These are phyloP conservation scores for Reutealis trisperma DNA, from an alignment of 345 rosid species.

Conservation along the genomic window DNA sequence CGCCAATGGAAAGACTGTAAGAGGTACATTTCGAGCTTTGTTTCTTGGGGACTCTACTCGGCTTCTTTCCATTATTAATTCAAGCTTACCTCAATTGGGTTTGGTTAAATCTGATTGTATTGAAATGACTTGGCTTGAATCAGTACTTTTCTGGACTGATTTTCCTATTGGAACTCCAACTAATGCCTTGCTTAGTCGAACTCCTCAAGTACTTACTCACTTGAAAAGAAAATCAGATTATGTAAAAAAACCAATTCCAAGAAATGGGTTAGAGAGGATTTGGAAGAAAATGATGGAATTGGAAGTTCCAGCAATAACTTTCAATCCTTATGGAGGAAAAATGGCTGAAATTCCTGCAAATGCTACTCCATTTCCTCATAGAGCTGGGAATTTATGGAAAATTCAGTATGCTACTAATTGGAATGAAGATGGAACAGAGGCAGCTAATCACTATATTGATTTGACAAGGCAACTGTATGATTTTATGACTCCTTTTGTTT, in stretches of 20 bases:
- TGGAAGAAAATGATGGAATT: conserved; percentile 6
- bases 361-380: conserved; percentile 19
- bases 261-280: background rate
- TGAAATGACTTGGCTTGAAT: conserved; percentile 17
- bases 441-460: background rate
- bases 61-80: conserved; percentile 8
- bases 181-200: background rate
- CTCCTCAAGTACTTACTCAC: background rate
- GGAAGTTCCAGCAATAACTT: background rate
- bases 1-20: background rate
- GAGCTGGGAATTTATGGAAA: conserved; percentile 22
- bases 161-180: background rate
- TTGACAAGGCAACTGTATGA: conserved; percentile 18
- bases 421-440: background rate
- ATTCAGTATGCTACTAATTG: conserved; percentile 17
- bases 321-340: conserved; percentile 24
- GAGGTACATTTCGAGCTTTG: background rate
- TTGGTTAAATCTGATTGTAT: conserved; percentile 14
- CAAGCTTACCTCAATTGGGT: conserved; percentile 11
- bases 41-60: conserved; percentile 11
- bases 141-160: conserved; percentile 3
- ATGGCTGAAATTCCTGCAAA: conserved; percentile 17
- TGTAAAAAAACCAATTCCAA: conserved; percentile 15
- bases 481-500: conserved; percentile 21
- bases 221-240: conserved; percentile 25